Evolutionary conservation across 768 basidiomycete genomes (phyloP).

Genomic region (Coprinopsis strossmayeri): DNA sequence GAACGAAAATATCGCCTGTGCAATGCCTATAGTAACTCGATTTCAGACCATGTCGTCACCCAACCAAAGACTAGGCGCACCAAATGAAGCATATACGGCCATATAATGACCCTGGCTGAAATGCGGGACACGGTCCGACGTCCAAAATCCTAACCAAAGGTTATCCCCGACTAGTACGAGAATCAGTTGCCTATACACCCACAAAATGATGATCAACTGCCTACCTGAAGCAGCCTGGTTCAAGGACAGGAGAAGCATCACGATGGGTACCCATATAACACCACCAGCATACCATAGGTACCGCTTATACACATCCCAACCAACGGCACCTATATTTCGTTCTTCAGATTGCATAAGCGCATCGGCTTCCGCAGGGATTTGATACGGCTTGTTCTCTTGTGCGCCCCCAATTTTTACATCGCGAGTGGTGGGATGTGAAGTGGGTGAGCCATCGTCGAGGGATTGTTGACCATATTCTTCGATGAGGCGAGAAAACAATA

Average conservation of each 20-base stretch:
- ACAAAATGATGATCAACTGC: background rate
- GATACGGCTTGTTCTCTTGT: too few relatives aligned
- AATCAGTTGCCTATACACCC: background rate
- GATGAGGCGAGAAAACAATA: constrained; percentile 44
- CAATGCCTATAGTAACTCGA: constrained; percentile 27
- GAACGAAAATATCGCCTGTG: constrained; percentile 47
- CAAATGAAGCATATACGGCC: constrained; percentile 45
- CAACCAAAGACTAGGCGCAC: too few relatives aligned
- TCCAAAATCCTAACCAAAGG: constrained; percentile 73
- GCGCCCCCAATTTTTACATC: too few relatives aligned
- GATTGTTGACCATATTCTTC: constrained; percentile 46
- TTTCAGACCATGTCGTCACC: background rate
- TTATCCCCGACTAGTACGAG: constrained; percentile 46
- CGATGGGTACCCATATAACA: constrained; percentile 36
- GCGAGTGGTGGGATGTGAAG: background rate
- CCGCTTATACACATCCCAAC: constrained; percentile 39
- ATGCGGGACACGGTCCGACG: constrained; percentile 41
- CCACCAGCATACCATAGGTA: constrained; percentile 47
- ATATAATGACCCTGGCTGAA: constrained; percentile 65
- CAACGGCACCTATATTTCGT: constrained; percentile 47
- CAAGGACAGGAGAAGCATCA: constrained; percentile 33
- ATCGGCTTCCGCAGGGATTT: too few relatives aligned
- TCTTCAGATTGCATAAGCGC: constrained; percentile 52
- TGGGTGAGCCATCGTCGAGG: constrained; percentile 23
- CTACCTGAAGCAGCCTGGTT: constrained; percentile 42